Percentiles rank a stretch among this genome's conserved stretches.
phyloP scores from a whole-genome alignment of 2,329 filamentous ascomycete genomes.

The Teratosphaeria zuluensis region DNA sequence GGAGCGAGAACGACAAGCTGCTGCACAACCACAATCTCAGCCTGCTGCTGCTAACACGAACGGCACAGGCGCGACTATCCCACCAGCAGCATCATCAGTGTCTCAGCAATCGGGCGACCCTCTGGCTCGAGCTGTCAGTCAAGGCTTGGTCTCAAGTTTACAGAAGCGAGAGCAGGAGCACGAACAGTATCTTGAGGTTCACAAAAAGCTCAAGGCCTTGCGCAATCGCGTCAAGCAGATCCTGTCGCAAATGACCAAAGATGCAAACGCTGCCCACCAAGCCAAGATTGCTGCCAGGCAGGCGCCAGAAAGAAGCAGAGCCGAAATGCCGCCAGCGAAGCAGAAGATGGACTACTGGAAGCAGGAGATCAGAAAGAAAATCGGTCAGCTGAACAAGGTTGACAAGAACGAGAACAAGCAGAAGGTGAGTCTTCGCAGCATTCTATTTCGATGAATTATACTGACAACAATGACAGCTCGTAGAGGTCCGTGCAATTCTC shows the following conservation, averaged over 20 bases:
- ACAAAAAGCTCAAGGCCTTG: conserved; percentile 56
- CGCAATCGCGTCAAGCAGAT: conserved; percentile 43
- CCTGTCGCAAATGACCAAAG: background rate
- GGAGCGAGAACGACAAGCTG: background rate
- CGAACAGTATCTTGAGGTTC: conserved; percentile 46
- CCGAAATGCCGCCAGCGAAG: conserved; percentile 18
- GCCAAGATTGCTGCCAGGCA: background rate
- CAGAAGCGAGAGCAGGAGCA: conserved; percentile 35
- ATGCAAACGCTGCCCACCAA: background rate
- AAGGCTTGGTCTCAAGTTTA: conserved; percentile 5
- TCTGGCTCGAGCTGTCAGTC: background rate
- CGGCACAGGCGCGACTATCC: background rate
- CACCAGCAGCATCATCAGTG: background rate
- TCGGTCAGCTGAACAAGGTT: conserved; percentile 59
- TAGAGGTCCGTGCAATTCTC: conserved; percentile 44
- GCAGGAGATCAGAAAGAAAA: conserved; percentile 56
- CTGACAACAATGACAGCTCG: conserved; percentile 27
- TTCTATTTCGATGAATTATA: background rate
- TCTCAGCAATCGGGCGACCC: background rate
- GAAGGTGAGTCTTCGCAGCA: conserved; percentile 33
- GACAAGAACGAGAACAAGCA: conserved; percentile 53
- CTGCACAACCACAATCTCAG: background rate
- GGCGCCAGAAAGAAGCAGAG: background rate
- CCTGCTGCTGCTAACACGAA: background rate
- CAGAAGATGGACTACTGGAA: conserved; percentile 55